phyloP scores from a whole-genome alignment of 305 asterid species.

The Nicotiana rustica region DNA sequence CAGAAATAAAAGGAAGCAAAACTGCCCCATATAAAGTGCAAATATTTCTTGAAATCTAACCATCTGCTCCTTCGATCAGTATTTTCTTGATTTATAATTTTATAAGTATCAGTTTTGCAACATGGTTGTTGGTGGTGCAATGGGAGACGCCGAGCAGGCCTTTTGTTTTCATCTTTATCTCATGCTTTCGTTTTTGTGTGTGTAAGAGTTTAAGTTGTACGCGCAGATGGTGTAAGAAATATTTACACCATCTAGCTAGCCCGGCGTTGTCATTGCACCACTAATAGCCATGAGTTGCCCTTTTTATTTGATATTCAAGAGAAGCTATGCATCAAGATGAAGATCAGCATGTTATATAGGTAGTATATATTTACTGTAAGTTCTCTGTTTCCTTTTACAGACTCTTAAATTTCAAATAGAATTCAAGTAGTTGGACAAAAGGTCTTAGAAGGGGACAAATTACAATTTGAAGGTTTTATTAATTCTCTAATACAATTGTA shows the following conservation, averaged over 20 bases:
- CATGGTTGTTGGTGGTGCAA: constrained; percentile 51
- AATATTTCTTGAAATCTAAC: background rate
- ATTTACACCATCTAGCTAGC: background rate
- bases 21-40: background rate
- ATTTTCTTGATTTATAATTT: background rate
- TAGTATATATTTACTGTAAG: background rate
- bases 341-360: background rate
- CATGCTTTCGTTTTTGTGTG: background rate
- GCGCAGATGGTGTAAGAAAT: too few species aligned
- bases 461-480: too few species aligned
- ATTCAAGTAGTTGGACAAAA: too few species aligned
- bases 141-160: constrained; percentile 47
- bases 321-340: background rate
- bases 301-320: background rate
- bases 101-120: background rate
- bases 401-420: too few species aligned
- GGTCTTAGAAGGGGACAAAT: too few species aligned
- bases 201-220: too few species aligned
- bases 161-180: background rate
- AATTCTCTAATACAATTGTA: too few species aligned
- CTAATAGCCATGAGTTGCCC: constrained; percentile 36
- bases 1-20: background rate
- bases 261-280: constrained; percentile 54
- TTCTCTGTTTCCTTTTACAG: background rate
- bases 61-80: background rate